These are phyloP conservation scores for Pseudozyma tsukubaensis DNA, from an alignment of 1,284 basidiomycete species.

Conservation along the genomic window DNA sequence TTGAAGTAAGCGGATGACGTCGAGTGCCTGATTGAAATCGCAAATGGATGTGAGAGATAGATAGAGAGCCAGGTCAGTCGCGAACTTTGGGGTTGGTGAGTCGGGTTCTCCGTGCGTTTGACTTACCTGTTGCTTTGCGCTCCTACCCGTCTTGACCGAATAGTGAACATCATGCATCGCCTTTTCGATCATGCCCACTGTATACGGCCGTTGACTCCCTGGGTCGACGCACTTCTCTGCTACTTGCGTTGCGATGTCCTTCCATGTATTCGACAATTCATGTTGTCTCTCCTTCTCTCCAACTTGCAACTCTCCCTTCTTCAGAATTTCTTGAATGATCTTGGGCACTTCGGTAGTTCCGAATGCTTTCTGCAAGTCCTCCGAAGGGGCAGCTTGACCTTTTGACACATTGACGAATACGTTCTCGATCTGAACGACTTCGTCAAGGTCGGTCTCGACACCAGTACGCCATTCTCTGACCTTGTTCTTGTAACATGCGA, in stretches of 20 bases:
- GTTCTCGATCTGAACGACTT: constrained; percentile 95
- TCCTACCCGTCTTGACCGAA: constrained; percentile 87
- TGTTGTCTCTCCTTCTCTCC: constrained; percentile 96
- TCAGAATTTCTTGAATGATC: constrained; percentile 89
- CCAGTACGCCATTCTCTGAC: constrained; percentile 95
- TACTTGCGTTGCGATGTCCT: constrained; percentile 93
- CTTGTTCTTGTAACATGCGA: constrained; percentile 99
- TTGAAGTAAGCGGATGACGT: constrained; percentile 83
- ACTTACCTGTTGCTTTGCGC: constrained; percentile 76
- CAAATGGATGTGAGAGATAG: background rate
- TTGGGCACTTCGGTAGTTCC: constrained; percentile 79
- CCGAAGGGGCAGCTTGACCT: constrained; percentile 88
- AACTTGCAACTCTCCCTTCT: constrained; percentile 96
- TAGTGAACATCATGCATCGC: constrained; percentile 95
- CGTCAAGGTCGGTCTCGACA: constrained; percentile 92
- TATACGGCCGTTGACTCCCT: constrained; percentile 85
- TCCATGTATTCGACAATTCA: constrained; percentile 83
- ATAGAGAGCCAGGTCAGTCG: background rate
- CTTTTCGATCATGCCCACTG: constrained; percentile 96
- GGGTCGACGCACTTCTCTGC: constrained; percentile 97
- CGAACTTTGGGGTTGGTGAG: no score
- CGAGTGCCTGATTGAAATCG: constrained; percentile 92
- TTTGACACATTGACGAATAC: constrained; percentile 97
- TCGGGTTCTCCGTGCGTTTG: no score
- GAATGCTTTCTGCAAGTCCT: constrained; percentile 92